Conservation (phyloP, 1,284 basidiomycete species). For the Marasmius sp. region DNA sequence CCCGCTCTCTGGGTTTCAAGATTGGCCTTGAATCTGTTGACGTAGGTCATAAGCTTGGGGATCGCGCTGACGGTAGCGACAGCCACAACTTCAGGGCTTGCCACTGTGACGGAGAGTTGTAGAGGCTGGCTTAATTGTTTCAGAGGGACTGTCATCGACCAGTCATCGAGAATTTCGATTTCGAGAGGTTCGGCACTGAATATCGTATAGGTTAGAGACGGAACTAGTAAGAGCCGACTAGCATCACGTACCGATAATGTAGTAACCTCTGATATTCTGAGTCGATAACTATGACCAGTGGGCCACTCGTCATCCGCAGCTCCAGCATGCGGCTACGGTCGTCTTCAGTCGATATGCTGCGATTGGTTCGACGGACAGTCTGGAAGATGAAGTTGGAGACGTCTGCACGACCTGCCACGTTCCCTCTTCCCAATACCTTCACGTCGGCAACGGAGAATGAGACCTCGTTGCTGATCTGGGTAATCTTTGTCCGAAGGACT, state of each 20-base stretch:
- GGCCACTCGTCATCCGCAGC: slow-evolving; percentile 74
- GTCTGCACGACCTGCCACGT: slow-evolving; percentile 68
- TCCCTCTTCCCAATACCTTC: slow-evolving; percentile 65
- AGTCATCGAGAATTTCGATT: slow-evolving; percentile 81
- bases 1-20: slow-evolving; percentile 73
- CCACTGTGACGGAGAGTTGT: slow-evolving; percentile 73
- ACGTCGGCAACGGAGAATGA: slow-evolving; percentile 69
- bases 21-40: slow-evolving; percentile 71
- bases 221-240: background rate
- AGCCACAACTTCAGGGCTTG: slow-evolving; percentile 69
- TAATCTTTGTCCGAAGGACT: slow-evolving; percentile 60
- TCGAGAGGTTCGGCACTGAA: slow-evolving; percentile 77
- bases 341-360: slow-evolving; percentile 30
- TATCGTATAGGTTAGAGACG: background rate
- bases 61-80: slow-evolving; percentile 74
- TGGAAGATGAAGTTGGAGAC: slow-evolving; percentile 78
- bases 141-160: slow-evolving; percentile 54
- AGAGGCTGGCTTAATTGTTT: slow-evolving; percentile 54
- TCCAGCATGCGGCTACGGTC: slow-evolving; percentile 61
- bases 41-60: slow-evolving; percentile 71
- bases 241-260: slow-evolving; percentile 66
- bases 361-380: slow-evolving; percentile 58
- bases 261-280: slow-evolving; percentile 78
- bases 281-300: slow-evolving; percentile 66
- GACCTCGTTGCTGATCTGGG: slow-evolving; percentile 56